phyloP scores from a whole-genome alignment of 495 filamentous ascomycete genomes.

The Neurospora sp. region DNA sequence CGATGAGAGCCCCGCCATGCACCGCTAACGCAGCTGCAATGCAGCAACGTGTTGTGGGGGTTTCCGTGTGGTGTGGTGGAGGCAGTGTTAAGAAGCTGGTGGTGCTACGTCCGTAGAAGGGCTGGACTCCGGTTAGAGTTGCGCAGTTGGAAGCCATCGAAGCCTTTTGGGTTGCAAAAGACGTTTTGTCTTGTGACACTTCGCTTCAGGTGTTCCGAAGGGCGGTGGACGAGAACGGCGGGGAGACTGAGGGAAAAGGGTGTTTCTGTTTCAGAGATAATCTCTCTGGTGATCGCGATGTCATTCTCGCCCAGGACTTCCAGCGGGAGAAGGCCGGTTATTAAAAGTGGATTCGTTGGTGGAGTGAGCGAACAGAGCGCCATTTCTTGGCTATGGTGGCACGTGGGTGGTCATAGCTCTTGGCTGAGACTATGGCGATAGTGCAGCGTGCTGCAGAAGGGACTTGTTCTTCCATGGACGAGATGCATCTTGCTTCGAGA shows the following conservation, averaged over 20 bases:
- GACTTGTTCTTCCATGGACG: neutral
- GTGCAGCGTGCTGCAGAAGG: neutral
- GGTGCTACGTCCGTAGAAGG: neutral
- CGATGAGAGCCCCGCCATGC: neutral
- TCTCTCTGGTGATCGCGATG: neutral
- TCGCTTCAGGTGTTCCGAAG: neutral
- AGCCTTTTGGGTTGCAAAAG: neutral
- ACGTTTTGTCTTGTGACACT: neutral
- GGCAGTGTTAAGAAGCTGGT: neutral
- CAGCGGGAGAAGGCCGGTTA: neutral
- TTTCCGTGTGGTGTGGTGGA: neutral
- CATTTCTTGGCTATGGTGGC: neutral
- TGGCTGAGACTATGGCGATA: neutral
- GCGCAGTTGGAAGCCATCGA: neutral
- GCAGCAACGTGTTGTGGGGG: neutral
- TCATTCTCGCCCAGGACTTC: neutral
- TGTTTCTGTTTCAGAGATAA: neutral
- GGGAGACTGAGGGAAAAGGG: neutral
- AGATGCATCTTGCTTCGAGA: neutral
- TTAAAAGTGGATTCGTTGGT: neutral
- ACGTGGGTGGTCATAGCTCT: neutral
- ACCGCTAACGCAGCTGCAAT: neutral
- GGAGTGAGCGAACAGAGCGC: neutral
- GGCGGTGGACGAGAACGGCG: neutral
- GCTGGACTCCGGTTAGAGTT: neutral